These are phyloP conservation scores for Aristolochia contorta DNA, from an alignment of 164 flowering plant genomes.

Conservation along the genomic window DNA sequence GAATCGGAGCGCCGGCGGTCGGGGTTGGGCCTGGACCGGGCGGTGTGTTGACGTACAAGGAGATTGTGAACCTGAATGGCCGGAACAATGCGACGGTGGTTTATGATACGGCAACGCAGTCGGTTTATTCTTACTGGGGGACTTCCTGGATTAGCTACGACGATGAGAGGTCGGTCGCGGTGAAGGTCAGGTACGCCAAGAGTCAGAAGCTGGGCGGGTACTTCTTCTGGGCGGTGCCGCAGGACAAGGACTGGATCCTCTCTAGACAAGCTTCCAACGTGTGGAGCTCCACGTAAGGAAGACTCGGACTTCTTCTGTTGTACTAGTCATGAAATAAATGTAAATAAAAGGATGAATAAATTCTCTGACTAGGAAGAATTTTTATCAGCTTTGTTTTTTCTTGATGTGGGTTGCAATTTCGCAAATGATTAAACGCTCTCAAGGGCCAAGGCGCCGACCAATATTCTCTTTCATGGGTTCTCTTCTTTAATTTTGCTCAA, in stretches of 20 bases:
- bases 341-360: too few species aligned
- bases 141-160: constrained; percentile 23
- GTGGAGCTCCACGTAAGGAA: too few species aligned
- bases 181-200: constrained; percentile 18
- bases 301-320: too few species aligned
- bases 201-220: constrained; percentile 15
- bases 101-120: constrained; percentile 15
- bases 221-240: constrained; percentile 22
- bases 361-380: too few species aligned
- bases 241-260: constrained; percentile 19
- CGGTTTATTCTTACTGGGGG: constrained; percentile 17
- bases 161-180: constrained; percentile 3
- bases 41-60: constrained; percentile 12
- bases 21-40: constrained; percentile 21
- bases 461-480: too few species aligned
- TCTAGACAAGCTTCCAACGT: constrained; percentile 8
- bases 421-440: too few species aligned
- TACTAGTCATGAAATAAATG: too few species aligned
- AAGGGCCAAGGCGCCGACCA: too few species aligned
- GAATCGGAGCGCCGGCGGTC: constrained; percentile 28
- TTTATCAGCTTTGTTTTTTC: too few species aligned
- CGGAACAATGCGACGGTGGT: constrained; percentile 10
- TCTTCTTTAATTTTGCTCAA: too few species aligned
- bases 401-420: too few species aligned
- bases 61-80: constrained; percentile 12